Evolutionary conservation across 1,139 yeast genomes (phyloP).

Genomic region (Meyerozyma sp.): DNA sequence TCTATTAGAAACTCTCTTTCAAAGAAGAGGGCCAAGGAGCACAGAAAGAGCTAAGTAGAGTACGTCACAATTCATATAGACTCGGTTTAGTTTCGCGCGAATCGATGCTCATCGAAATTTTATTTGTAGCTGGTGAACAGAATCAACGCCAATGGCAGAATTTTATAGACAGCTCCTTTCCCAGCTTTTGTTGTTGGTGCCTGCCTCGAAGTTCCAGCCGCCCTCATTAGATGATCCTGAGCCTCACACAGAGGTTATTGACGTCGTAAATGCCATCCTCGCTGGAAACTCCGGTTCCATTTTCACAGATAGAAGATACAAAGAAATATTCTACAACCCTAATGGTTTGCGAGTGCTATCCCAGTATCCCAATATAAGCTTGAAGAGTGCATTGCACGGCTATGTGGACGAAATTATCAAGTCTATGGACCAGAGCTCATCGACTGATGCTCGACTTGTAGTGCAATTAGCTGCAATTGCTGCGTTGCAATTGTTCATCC

Average conservation of each 20-base stretch:
- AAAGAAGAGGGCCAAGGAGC: conserved; percentile 27
- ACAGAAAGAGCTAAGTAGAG: conserved; percentile 8
- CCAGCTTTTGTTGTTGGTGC: not conserved
- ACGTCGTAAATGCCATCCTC: not conserved
- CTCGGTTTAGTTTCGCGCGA: not conserved
- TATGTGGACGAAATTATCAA: not conserved
- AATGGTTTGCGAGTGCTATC: not conserved
- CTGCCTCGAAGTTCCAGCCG: not conserved
- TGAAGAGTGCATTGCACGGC: not conserved
- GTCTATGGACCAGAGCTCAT: not conserved
- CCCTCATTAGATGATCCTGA: not conserved
- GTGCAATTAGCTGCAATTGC: conserved; percentile 45
- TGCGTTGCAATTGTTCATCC: conserved; percentile 64
- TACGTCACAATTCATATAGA: not conserved
- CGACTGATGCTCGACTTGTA: not conserved
- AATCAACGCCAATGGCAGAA: not conserved
- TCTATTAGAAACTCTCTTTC: conserved; percentile 38
- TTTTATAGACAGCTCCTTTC: not conserved
- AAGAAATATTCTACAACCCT: not conserved
- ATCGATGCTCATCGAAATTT: not conserved
- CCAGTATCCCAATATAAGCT: not conserved
- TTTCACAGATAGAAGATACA: not conserved
- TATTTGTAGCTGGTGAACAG: not conserved
- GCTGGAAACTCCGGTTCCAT: not conserved
- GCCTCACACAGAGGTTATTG: not conserved